These are phyloP conservation scores for Pholiota conissans DNA, from an alignment of 768 basidiomycete species.

Conservation along the genomic window DNA sequence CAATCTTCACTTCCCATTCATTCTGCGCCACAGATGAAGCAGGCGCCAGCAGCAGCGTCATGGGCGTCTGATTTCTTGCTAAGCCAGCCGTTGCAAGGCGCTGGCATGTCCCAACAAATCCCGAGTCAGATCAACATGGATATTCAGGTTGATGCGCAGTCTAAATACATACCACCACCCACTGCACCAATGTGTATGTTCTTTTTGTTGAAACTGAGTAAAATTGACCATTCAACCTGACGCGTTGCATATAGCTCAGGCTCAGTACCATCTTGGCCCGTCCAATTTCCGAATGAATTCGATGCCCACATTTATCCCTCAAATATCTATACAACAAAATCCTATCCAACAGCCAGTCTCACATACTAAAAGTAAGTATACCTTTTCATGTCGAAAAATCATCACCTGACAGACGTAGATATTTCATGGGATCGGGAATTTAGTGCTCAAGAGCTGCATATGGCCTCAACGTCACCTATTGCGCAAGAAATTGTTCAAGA, in stretches of 20 bases:
- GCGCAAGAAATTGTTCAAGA: constrained; percentile 24
- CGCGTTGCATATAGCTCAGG: constrained; percentile 26
- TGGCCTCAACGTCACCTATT: constrained; percentile 23
- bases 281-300: constrained; percentile 37
- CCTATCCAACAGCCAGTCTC: constrained; percentile 26
- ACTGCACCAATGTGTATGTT: constrained; percentile 21
- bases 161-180: constrained; percentile 4
- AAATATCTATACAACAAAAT: constrained; percentile 27
- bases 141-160: constrained; percentile 14
- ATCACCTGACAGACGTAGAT: constrained; percentile 25
- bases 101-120: constrained; percentile 15
- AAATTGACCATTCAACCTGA: not conserved
- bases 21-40: constrained; percentile 25
- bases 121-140: constrained; percentile 11
- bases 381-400: not conserved
- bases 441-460: constrained; percentile 49
- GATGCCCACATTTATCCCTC: constrained; percentile 34
- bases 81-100: constrained; percentile 28
- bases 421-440: constrained; percentile 69
- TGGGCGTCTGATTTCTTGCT: constrained; percentile 68
- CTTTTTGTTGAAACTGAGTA: not conserved
- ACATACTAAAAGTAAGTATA: constrained; percentile 42
- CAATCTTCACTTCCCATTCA: constrained; percentile 44
- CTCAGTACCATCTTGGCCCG: constrained; percentile 41
- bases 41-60: constrained; percentile 30